Evolutionary conservation across 2,329 filamentous ascomycete genomes (phyloP), one percentile per base, ranked within the genome.

Genomic region (Rhexocercosporidium sp.): DNA sequence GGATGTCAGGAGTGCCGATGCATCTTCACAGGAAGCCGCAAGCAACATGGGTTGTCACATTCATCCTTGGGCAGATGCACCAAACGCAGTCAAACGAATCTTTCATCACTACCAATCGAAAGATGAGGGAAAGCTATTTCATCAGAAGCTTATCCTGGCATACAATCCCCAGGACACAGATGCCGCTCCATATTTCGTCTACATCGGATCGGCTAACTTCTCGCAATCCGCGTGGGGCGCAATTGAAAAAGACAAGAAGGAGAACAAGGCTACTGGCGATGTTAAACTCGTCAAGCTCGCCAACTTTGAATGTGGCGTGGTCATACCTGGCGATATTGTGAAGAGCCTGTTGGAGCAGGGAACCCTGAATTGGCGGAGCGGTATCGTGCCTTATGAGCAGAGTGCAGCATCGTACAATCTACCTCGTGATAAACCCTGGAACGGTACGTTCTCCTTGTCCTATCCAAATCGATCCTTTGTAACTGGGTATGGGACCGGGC

Each of bases 41-140:
- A 64, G 54, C 25, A 69, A 69, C 16, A 66, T 69, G 29, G 67
- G 67, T 12, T 69, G 67, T 27, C 67, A 69, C 25, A 62, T 47
- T 8, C 67, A 53, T 31, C 67, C 67, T 20, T 69, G 67, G 67
- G n/a, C 61, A 20, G 44, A 34, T 39, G 64, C 64, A 18, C 67
- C 67, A 16, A 46, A 56, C 3, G 39, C 27, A 14, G 62, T 68
- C 51, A 68, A 68, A 41, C n/a, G 56, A 16, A 59, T 68, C 16
- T 68, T 68, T 41, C 57, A 68, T 46, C 66, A 68, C 59, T 68
- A 68, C 51, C 39, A 65, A 8, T 68, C 66, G 22, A 68, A 68
- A 31, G 66, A 68, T 22, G 46, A 29, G 3, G 66, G 66, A 29
- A 59, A 63, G 31, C 51, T 68, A 25, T 65, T 65, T 53, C 66